Base-by-base conservation (phyloP, 306 rosid species). In the Cicer cuneatum region DNA sequence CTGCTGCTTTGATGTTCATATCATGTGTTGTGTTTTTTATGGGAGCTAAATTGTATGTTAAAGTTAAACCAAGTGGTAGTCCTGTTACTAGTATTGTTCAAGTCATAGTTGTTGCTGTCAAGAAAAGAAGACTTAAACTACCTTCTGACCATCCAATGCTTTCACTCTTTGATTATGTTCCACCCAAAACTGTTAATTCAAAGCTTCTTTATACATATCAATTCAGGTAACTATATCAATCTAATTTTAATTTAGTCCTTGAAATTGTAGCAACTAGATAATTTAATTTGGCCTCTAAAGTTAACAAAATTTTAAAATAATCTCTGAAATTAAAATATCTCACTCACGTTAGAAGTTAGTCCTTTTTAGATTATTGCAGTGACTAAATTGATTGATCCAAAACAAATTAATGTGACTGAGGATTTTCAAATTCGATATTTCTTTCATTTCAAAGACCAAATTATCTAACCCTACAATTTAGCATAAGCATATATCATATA, bases 21-120 rank as follows among this genome's bases (percentile, higher is more conserved):
- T 73, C 98, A 43, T 83, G 87, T 66, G 51, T 78, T 3, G 71
- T 91, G 40, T 93, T 81, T 83, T 88, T 93, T 65, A 9, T 83
- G 74, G 98, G 96, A 12, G n/a, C 83, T 19, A 93, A 91, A 74
- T 35, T 86, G 29, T 93, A 84, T 74, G 98, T 91, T 16, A 89
- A 89, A 82, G 83, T 91, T 73, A 78, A 88, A 73, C 96, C 97
- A 72, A 82, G 71, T 19, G 98, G 97, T 8, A 93, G 91, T 49
- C 98, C 98, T 13, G 54, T 93, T n/a, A 84, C 90, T 24, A 89
- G 97, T 57, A 77, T 93, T 76, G 75, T 83, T 38, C 97, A 88
- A 76, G 97, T 93, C 13, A 18, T 88, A 9, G 93, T 83, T 56
- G 91, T 80, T 46, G 77, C 97, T 8, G n/a, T 68, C 24, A 88